Conservation (phyloP, 1,284 basidiomycete genomes). For the Spongiforma sp. region DNA sequence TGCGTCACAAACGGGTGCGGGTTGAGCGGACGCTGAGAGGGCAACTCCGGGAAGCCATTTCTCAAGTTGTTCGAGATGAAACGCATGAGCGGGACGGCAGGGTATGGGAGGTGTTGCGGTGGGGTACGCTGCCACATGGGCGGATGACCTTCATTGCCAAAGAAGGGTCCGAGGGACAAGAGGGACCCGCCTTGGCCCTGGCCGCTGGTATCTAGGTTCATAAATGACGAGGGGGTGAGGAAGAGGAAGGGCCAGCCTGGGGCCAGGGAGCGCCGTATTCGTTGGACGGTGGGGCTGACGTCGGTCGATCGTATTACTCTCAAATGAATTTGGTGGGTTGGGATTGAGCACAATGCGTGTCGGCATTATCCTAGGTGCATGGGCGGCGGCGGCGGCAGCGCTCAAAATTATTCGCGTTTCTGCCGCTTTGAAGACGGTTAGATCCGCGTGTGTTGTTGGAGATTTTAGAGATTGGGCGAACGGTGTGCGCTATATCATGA, state of each 20-base stretch:
- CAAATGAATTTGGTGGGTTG: neutral
- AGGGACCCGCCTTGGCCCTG: neutral
- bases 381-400: neutral
- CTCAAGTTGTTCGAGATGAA: conserved; percentile 32
- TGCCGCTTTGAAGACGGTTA: neutral
- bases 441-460: neutral
- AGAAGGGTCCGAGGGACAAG: conserved; percentile 31
- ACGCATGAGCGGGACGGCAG: conserved; percentile 35
- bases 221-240: neutral
- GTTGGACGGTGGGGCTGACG: neutral
- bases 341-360: neutral
- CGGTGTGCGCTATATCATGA: too few relatives aligned
- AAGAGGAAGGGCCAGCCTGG: neutral
- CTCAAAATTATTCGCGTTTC: neutral
- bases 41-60: conserved; percentile 34
- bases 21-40: conserved; percentile 31
- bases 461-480: too few relatives aligned
- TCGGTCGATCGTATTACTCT: neutral
- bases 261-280: neutral
- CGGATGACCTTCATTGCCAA: conserved; percentile 31
- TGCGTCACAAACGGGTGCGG: conserved; percentile 38
- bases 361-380: neutral
- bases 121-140: conserved; percentile 33
- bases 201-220: neutral
- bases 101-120: conserved; percentile 21